Evolutionary conservation across 2,329 filamentous ascomycete genomes (phyloP), one percentile per base, ranked within the genome.

Genomic region (Phialocephala sp.): DNA sequence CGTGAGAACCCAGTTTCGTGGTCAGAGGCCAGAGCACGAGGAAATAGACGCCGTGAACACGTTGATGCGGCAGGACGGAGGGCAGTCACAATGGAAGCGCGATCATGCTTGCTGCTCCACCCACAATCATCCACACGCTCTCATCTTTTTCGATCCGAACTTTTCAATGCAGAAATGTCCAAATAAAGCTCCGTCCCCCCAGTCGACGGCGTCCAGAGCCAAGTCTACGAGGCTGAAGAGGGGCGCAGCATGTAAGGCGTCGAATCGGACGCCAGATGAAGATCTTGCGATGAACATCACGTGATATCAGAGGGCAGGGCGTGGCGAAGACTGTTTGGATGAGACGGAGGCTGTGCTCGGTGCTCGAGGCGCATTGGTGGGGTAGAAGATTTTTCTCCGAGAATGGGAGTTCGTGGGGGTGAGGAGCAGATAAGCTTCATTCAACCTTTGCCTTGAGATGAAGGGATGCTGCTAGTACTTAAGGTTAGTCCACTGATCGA

Each of bases 161-260:
- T 43, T n/a, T 43, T n/a, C 41, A 6, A 8, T 43, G 41, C 41
- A n/a, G n/a, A 43, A 6, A 43, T 43, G 41, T 43, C n/a, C 22
- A 54, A 54, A 54, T 27, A 54, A 54, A 54, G 50, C 24, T 35
- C 50, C 50, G 24, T 14, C 27, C 12, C 24, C 24, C 9, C 15
- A 20, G 20, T 47, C 43, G 3, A 18, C 50, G 24, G 24, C 11
- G 9, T 8, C 32, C 1, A 57, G 39, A 57, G 55, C 55, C 55
- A 57, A 57, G 32, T 57, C 22, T 55, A 55, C 52, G 52, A 55
- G 52, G 52, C 52, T 55, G 24, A n/a, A 55, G 8, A 15, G 32
- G n/a, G 35, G 55, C 55, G 35, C 15, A 37, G 55, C 20, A 4
- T 22, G 35, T 57, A 57, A 41, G 55, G 55, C 55, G 55, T 57